Evolutionary conservation across 2,329 filamentous ascomycete species (phyloP), one percentile per base, ranked within the genome.

Genomic region (Colletotrichum orchidophilum): DNA sequence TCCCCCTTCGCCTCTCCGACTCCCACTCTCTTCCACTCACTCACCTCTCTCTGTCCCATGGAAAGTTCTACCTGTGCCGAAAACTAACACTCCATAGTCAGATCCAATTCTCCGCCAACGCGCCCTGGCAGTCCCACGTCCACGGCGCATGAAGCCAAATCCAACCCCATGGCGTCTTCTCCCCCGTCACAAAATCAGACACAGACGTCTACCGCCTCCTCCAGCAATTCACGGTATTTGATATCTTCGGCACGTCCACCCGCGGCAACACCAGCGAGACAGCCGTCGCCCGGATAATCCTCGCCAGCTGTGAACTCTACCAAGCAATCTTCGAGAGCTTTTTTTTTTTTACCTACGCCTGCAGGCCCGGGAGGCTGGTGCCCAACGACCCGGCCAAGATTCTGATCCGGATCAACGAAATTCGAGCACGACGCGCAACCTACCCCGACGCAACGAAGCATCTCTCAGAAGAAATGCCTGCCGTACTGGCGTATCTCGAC

Each of bases 31-130:
- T n/a, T 8, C 18, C 7, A 3, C 18, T n/a, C 39, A n/a, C 11
- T 1, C 39, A 18, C 39, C 39, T 33, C 31, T 33, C 31, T 7
- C 31, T 33, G 2, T 33, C 31, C 12, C 1, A 11, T 33, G 8
- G 31, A 33, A 33, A 7, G 7, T 11, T 33, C 39, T 18, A n/a
- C 18, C 3, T 7, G 18, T 7, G n/a, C 18, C 15, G 13, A 29
- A 13, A 0, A 18, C 5, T 29, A 11, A 60, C 11, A 4, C 13
- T 5, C 5, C 11, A 18, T 4, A 21, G n/a, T n/a, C 11, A 70
- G 63, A 58, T 67, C 3, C 57, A 67, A 5, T 66, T 58, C 42
- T 62, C 50, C 1, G 68, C 68, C 5, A 62, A 63, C 26, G 68
- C 63, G 1, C 63, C 68, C 0, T 67, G 68, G 63, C 57, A 67